These are phyloP conservation scores for Nitzschia sp. DNA, from an alignment of 108 stramenopile species.

Conservation along the genomic window DNA sequence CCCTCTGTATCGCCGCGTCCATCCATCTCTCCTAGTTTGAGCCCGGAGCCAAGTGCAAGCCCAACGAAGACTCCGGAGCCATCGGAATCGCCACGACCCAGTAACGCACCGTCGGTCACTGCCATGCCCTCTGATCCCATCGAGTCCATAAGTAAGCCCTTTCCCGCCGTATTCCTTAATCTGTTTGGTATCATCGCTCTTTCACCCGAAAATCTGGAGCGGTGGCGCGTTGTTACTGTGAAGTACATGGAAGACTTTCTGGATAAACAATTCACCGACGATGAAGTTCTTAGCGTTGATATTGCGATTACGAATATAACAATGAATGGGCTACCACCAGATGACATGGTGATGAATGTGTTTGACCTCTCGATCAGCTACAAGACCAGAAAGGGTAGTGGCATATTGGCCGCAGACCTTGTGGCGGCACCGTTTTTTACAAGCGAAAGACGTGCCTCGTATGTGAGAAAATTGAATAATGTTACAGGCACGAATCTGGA, in stretches of 20 bases:
- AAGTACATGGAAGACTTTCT: background rate
- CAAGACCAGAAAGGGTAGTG: background rate
- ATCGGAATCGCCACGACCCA: background rate
- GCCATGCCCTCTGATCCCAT: no score
- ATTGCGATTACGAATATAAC: background rate
- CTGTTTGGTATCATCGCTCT: background rate
- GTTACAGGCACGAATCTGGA: background rate
- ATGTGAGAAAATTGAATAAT: background rate
- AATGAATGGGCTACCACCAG: background rate
- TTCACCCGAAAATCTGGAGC: no score
- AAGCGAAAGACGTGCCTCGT: background rate
- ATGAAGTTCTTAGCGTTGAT: background rate
- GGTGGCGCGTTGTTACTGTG: no score
- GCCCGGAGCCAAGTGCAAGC: background rate
- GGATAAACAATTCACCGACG: background rate
- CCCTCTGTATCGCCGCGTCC: background rate
- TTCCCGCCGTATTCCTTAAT: background rate
- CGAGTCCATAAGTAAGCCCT: background rate
- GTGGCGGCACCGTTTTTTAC: background rate
- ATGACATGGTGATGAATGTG: background rate
- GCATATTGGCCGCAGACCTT: background rate
- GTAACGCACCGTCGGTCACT: no score
- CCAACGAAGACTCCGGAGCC: background rate
- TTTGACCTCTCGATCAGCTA: background rate
- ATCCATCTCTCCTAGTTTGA: background rate